These are phyloP conservation scores for Canna indica DNA, from an alignment of 176 grass and related monocot species.

Conservation along the genomic window DNA sequence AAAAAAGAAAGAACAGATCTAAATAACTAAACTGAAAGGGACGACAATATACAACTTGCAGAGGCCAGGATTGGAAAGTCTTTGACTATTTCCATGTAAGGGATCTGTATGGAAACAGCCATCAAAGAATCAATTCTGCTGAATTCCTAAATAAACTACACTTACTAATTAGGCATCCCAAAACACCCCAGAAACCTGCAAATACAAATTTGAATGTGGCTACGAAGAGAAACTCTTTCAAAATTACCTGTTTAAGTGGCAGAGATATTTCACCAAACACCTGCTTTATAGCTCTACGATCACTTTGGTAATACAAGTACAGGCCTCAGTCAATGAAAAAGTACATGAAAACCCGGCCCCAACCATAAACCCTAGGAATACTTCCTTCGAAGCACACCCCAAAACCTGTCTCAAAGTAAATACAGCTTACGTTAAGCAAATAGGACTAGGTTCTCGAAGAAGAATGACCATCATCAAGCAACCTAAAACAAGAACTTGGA, in stretches of 20 bases:
- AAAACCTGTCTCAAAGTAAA: too few species aligned
- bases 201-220: slow-evolving; percentile 1
- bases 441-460: not conserved
- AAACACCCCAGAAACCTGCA: not conserved
- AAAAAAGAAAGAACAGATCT: slow-evolving; percentile 29
- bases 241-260: slow-evolving; percentile 41
- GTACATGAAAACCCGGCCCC: slow-evolving; percentile 12
- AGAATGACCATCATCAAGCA: slow-evolving; percentile 36
- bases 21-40: slow-evolving; percentile 38
- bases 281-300: too few species aligned
- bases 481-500: slow-evolving; percentile 16
- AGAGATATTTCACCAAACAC: slow-evolving; percentile 11
- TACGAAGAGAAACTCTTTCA: slow-evolving; percentile 23
- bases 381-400: too few species aligned
- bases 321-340: slow-evolving; percentile 10
- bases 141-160: not conserved
- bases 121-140: slow-evolving; percentile 38
- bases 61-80: slow-evolving; percentile 7
- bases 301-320: too few species aligned
- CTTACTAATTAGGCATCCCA: not conserved
- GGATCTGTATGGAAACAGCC: slow-evolving; percentile 34
- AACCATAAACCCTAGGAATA: slow-evolving; percentile 12
- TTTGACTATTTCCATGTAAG: slow-evolving; percentile 47
- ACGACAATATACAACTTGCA: slow-evolving; percentile 34
- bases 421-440: too few species aligned